phyloP scores from a whole-genome alignment of 495 filamentous ascomycete genomes.

The Penicillium pancosmium region DNA sequence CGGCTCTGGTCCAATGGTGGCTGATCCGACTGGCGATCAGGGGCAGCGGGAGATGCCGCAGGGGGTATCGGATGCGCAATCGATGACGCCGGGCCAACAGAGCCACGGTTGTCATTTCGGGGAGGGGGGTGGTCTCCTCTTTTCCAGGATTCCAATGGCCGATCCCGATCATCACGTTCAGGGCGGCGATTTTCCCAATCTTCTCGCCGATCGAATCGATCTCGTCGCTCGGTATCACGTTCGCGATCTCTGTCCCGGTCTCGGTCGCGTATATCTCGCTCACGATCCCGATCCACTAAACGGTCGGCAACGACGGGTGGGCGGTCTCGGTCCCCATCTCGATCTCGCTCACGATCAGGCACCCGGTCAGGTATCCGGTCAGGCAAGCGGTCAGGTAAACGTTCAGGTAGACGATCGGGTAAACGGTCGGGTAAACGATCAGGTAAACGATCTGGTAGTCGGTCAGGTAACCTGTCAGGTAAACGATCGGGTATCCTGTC shows the following conservation, averaged over 20 bases:
- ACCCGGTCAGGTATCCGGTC: no score
- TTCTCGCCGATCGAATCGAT: constrained; percentile 52
- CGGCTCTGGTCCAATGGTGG: constrained; percentile 32
- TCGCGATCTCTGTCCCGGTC: constrained; percentile 41
- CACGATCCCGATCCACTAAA: constrained; percentile 24
- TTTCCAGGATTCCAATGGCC: constrained; percentile 60
- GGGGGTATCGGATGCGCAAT: constrained; percentile 19
- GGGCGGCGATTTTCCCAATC: constrained; percentile 41
- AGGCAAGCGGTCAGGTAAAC: constrained; percentile 21
- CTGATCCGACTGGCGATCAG: constrained; percentile 31
- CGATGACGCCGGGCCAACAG: constrained; percentile 33
- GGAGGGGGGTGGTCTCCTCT: constrained; percentile 46
- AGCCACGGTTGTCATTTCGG: constrained; percentile 45
- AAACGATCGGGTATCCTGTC: constrained; percentile 40
- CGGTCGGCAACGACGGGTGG: constrained; percentile 4
- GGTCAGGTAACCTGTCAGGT: constrained; percentile 31
- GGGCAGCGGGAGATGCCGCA: neutral
- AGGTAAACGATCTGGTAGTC: constrained; percentile 30
- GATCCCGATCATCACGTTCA: constrained; percentile 59
- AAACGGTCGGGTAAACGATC: constrained; percentile 36
- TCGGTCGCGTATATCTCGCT: constrained; percentile 39
- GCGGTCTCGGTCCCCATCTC: constrained; percentile 31
- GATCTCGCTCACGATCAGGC: constrained; percentile 29
- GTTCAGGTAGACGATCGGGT: constrained; percentile 33
- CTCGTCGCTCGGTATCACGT: constrained; percentile 42